Evolutionary conservation across 257 asterid species (phyloP).

Genomic region (Ballota nigra): DNA sequence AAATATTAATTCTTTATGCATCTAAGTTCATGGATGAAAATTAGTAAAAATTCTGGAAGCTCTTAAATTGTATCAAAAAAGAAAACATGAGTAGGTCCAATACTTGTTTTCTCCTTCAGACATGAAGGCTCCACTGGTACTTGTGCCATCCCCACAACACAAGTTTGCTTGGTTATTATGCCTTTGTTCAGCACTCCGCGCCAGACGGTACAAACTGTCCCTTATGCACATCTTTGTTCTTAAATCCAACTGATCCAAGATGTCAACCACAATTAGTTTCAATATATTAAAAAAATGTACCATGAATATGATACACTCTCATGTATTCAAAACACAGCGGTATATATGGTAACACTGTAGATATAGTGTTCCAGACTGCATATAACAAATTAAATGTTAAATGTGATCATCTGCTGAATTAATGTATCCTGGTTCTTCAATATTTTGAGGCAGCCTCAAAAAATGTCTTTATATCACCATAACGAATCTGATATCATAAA

Average conservation of each 20-base stretch:
- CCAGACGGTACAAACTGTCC: conserved; percentile 92
- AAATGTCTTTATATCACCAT: background rate
- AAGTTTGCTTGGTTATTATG: conserved; percentile 41
- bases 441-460: background rate
- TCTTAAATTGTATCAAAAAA: conserved; percentile 9
- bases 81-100: background rate
- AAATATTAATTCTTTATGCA: no score
- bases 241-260: conserved; percentile 70
- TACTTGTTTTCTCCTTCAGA: conserved; percentile 61
- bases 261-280: conserved; percentile 16
- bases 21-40: background rate
- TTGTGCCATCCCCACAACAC: conserved; percentile 44
- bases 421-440: background rate
- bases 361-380: background rate
- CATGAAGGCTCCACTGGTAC: conserved; percentile 36
- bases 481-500: background rate
- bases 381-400: no score
- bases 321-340: background rate
- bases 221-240: conserved; percentile 84
- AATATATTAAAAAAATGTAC: background rate
- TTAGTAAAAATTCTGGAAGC: background rate
- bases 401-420: background rate
- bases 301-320: background rate
- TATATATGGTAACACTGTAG: background rate
- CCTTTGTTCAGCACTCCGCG: conserved; percentile 89